A percentile compares a stretch with the other conserved stretches of the same genome.
phyloP scores from a whole-genome alignment of 2,329 filamentous ascomycete species.

The Penicillium griseofulvum region DNA sequence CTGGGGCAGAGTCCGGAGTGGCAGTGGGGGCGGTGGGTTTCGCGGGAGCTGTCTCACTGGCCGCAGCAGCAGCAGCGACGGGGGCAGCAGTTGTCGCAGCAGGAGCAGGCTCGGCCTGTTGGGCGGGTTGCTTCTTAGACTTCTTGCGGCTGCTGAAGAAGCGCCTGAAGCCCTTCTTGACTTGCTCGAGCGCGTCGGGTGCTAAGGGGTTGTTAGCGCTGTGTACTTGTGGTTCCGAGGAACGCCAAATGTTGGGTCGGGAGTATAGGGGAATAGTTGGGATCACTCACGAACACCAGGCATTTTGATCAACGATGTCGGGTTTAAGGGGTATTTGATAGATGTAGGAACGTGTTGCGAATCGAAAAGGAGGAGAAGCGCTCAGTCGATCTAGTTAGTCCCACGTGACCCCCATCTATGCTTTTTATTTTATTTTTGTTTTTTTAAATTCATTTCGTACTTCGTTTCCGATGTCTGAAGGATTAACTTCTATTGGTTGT shows the following conservation, averaged over 20 bases:
- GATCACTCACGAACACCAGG: constrained; percentile 11
- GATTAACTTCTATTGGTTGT: not conserved
- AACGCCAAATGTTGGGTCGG: not conserved
- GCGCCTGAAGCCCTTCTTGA: constrained; percentile 10
- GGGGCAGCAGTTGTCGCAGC: not conserved
- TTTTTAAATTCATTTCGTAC: not conserved
- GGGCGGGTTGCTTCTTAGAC: not conserved
- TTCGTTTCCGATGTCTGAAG: not conserved
- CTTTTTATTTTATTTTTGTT: not conserved
- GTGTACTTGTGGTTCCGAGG: not conserved
- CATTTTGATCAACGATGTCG: not conserved
- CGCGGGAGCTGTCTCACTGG: not conserved
- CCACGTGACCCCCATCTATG: constrained; percentile 1
- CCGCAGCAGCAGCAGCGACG: not conserved
- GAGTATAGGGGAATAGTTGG: not conserved
- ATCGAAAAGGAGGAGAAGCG: constrained; percentile 5
- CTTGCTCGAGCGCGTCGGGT: constrained; percentile 4
- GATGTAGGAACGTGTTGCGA: not conserved
- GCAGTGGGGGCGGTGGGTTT: constrained; percentile 1
- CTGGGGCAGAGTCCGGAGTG: not conserved
- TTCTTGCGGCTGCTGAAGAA: constrained; percentile 9
- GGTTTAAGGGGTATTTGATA: not conserved
- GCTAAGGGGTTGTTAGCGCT: not conserved
- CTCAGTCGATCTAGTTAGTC: not conserved
- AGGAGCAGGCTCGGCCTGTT: not conserved